These are phyloP conservation scores for Cantharellus cinnabarinus DNA, from an alignment of 768 basidiomycete genomes.

Conservation along the genomic window DNA sequence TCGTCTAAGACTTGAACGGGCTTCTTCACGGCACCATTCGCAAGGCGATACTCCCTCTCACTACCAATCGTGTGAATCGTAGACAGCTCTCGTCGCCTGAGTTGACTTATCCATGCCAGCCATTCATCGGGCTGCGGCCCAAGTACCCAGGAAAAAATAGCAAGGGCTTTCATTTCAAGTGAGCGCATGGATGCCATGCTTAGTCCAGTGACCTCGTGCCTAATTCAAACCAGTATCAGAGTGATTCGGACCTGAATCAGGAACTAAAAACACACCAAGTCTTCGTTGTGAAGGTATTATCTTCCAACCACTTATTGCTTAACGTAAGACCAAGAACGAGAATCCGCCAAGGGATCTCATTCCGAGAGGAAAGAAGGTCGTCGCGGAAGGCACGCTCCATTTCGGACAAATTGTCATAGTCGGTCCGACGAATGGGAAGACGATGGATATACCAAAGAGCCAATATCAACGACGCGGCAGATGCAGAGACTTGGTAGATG, in stretches of 20 bases:
- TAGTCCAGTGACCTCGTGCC: neutral
- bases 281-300: conserved; percentile 15
- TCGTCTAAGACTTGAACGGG: neutral
- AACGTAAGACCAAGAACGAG: conserved; percentile 14
- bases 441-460: neutral
- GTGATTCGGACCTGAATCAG: neutral
- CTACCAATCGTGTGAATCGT: neutral
- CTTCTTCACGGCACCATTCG: neutral
- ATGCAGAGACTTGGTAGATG: conserved; percentile 1
- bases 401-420: neutral
- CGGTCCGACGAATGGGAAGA: neutral
- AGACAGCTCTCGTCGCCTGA: neutral
- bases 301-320: conserved; percentile 17
- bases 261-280: conserved; percentile 12
- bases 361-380: conserved; percentile 1
- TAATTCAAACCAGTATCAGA: neutral
- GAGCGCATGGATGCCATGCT: neutral
- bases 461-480: neutral
- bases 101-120: neutral
- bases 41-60: neutral
- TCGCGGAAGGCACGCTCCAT: conserved; percentile 3
- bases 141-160: neutral
- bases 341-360: conserved; percentile 6
- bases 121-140: neutral
- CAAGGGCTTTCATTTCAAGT: neutral